A percentile compares a stretch with the other conserved stretches of the same genome.
phyloP scores from a whole-genome alignment of 1,284 basidiomycete species.

The Cryptococcus maquisensis region DNA sequence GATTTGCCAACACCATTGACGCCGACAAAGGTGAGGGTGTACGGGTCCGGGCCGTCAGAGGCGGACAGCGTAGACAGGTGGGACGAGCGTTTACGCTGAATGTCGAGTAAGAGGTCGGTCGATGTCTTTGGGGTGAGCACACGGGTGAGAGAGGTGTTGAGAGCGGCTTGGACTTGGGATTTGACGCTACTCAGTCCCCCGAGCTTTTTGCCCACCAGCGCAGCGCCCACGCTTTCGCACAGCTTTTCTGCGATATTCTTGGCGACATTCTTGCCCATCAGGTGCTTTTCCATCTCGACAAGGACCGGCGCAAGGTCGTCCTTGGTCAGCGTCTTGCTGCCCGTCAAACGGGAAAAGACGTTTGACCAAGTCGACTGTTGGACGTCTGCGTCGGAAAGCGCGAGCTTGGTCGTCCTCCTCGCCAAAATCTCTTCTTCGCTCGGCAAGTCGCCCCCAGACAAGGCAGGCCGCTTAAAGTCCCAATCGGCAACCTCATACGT shows the following conservation, averaged over 20 bases:
- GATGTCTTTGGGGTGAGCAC: conserved; percentile 95
- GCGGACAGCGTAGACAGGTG: conserved; percentile 50
- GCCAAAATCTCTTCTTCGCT: conserved; percentile 45
- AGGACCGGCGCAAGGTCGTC: conserved; percentile 83
- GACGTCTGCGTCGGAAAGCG: conserved; percentile 47
- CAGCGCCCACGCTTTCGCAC: conserved; percentile 85
- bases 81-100: conserved; percentile 53
- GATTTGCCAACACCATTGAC: conserved; percentile 99
- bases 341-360: conserved; percentile 78
- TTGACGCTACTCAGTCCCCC: conserved; percentile 81
- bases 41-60: conserved; percentile 68
- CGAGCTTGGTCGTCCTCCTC: conserved; percentile 20
- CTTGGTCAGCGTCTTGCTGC: conserved; percentile 71
- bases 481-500: conserved; percentile 93
- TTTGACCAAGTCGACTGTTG: conserved; percentile 47
- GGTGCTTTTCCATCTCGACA: conserved; percentile 90
- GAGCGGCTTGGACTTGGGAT: conserved; percentile 73
- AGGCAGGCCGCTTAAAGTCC: conserved; percentile 56
- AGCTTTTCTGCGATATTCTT: conserved; percentile 91
- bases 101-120: conserved; percentile 81
- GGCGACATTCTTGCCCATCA: conserved; percentile 99
- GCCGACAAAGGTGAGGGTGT: conserved; percentile 95
- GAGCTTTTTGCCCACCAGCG: conserved; percentile 83
- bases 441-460: conserved; percentile 50
- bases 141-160: conserved; percentile 82